These are phyloP conservation scores for Letharia lupina DNA, from an alignment of 495 filamentous ascomycete genomes.

Conservation along the genomic window DNA sequence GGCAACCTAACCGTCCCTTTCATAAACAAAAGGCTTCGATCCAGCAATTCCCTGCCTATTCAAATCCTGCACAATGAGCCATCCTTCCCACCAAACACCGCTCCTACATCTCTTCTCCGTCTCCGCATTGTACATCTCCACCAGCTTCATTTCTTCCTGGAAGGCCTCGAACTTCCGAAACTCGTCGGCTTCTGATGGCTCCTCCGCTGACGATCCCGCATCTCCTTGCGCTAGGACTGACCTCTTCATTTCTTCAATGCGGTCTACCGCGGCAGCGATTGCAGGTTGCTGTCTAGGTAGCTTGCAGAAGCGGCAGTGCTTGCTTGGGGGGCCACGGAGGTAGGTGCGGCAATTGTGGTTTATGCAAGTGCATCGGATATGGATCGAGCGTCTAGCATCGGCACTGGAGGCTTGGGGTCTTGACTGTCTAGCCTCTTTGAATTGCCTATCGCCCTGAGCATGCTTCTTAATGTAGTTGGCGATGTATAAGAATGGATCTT, in stretches of 20 bases:
- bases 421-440: neutral
- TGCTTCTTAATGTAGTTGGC: neutral
- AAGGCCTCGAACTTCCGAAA: neutral
- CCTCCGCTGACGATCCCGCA: too few relatives aligned
- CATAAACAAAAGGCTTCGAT: neutral
- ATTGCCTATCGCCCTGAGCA: neutral
- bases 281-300: neutral
- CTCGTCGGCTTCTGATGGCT: neutral
- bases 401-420: neutral
- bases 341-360: neutral
- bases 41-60: neutral
- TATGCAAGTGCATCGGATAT: neutral
- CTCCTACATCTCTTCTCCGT: conserved; percentile 12
- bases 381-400: neutral
- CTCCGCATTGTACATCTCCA: conserved; percentile 8
- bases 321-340: conserved; percentile 1
- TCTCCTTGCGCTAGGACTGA: neutral
- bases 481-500: conserved; percentile 11
- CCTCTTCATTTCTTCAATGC: neutral
- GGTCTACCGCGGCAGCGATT: neutral
- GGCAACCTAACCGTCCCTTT: neutral
- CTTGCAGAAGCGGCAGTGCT: conserved; percentile 10
- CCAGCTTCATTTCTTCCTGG: conserved; percentile 1
- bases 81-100: conserved; percentile 14
- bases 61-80: conserved; percentile 11